These are phyloP conservation scores for Rugonectria rugulosa DNA, from an alignment of 2,329 filamentous ascomycete species.

Conservation along the genomic window DNA sequence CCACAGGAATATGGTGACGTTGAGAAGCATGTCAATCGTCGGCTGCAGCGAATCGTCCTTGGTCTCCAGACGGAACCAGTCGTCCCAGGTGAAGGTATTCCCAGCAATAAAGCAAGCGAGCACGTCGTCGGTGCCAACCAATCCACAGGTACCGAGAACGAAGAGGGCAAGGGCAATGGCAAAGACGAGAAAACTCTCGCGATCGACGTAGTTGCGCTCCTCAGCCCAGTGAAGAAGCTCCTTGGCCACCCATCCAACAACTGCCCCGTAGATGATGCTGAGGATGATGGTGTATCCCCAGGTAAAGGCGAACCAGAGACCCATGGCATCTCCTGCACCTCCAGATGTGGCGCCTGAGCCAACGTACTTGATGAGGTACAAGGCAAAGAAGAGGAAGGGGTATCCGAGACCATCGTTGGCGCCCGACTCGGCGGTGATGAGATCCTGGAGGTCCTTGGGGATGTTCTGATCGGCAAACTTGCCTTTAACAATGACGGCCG, in stretches of 20 bases:
- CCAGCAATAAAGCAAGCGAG: constrained; percentile 92
- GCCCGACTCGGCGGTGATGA: constrained; percentile 83
- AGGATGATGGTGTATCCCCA: constrained; percentile 85
- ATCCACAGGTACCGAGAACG: constrained; percentile 83
- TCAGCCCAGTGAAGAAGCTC: constrained; percentile 86
- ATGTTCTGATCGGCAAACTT: constrained; percentile 93
- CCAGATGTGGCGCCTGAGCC: constrained; percentile 66
- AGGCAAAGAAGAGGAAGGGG: constrained; percentile 83
- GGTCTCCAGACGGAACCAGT: constrained; percentile 92
- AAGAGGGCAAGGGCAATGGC: constrained; percentile 86
- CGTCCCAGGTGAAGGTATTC: constrained; percentile 90
- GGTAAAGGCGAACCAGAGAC: constrained; percentile 84
- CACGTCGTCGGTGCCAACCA: constrained; percentile 89
- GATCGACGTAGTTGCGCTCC: constrained; percentile 80
- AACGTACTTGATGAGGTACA: constrained; percentile 83
- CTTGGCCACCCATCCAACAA: constrained; percentile 83
- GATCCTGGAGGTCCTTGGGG: constrained; percentile 79
- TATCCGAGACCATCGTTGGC: constrained; percentile 91
- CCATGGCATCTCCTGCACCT: constrained; percentile 72
- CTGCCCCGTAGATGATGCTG: constrained; percentile 78
- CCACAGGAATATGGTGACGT: constrained; percentile 89
- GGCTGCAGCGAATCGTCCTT: constrained; percentile 92
- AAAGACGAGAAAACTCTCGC: constrained; percentile 88
- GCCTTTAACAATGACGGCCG: constrained; percentile 90
- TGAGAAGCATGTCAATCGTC: constrained; percentile 93